phyloP scores from a whole-genome alignment of 163 green algal genomes.

The Chlamydomonas reinhardtii region DNA sequence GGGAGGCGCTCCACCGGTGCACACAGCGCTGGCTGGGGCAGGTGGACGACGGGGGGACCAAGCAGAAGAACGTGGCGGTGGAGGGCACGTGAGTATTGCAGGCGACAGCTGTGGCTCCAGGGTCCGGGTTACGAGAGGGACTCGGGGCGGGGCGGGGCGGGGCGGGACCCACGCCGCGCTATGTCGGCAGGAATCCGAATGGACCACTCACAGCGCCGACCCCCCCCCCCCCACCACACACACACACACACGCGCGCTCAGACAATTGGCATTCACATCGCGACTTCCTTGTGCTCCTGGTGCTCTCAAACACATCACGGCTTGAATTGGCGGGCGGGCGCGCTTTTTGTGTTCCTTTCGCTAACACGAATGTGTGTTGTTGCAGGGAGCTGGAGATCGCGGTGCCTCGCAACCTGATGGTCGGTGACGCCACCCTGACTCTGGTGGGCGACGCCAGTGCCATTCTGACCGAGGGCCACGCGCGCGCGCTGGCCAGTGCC shows the following conservation, averaged over 20 bases:
- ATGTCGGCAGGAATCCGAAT: too few relatives aligned
- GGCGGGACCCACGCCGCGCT: too few relatives aligned
- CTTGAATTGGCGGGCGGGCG: too few relatives aligned
- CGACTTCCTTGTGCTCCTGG: too few relatives aligned
- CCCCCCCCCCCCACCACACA: background rate
- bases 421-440: background rate
- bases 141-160: too few relatives aligned
- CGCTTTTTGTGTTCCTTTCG: too few relatives aligned
- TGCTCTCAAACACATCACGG: too few relatives aligned
- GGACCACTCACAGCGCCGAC: too few relatives aligned
- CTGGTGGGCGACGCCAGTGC: conserved; percentile 26
- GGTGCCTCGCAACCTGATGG: conserved; percentile 35
- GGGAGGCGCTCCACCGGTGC: conserved; percentile 38
- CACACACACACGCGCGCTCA: too few relatives aligned
- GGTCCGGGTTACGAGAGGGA: too few relatives aligned
- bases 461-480: conserved; percentile 5
- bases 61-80: background rate
- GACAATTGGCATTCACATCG: too few relatives aligned
- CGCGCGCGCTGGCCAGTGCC: conserved; percentile 15
- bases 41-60: conserved; percentile 3
- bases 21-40: conserved; percentile 46
- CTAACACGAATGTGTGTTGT: too few relatives aligned
- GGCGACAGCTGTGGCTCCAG: background rate
- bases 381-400: conserved; percentile 26
- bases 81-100: background rate